Evolutionary conservation across 2,329 filamentous ascomycete species (phyloP), one percentile per base, ranked within the genome.

Genomic region (Botrytis elliptica): DNA sequence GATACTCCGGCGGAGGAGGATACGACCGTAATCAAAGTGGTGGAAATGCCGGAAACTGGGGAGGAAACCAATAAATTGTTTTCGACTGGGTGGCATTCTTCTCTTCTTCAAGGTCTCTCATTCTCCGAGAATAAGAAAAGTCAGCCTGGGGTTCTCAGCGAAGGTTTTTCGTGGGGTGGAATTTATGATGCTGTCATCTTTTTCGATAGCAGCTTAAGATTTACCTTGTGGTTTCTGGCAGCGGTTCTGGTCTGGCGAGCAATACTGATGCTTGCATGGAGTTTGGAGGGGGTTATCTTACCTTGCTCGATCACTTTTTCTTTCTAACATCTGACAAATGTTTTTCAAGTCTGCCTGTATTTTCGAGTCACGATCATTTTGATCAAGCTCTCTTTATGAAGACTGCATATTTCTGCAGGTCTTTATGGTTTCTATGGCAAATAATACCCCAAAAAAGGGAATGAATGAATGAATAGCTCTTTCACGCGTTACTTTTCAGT

Each of bases 401-500:
- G 76, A 75, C 76, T 78, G 78, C 77, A 76, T 57, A 57, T 69
- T 75, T 78, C 73, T 65, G 78, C 77, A 77, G 74, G 52, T 78
- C 76, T 79, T 75, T 75, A 67, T 72, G 62, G 70, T 72, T 78
- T 78, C 79, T 78, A 80, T 77, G 73, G 77, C 76, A 74, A 57
- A 76, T 76, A 79, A 77, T 78, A 74, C 70, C 74, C 75, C 74
- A 74, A 70, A 38, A 44, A 74, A 75, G 74, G 66, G 52, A 29
- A 57, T 57, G 52, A 59, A 69, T 69, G 49, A 79, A 77, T 70
- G 72, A 78, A 78, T 78, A 76, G 73, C 77, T 74, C 75, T 78
- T 76, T 76, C 81, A 71, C 75, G 79, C 76, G 78, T 80, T 79
- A 79, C 71, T 80, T 79, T 80, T 89, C 87, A 40, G 86, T 85